Base-by-base conservation (phyloP, 306 rosid species). In the Ormosia semicastrata region DNA sequence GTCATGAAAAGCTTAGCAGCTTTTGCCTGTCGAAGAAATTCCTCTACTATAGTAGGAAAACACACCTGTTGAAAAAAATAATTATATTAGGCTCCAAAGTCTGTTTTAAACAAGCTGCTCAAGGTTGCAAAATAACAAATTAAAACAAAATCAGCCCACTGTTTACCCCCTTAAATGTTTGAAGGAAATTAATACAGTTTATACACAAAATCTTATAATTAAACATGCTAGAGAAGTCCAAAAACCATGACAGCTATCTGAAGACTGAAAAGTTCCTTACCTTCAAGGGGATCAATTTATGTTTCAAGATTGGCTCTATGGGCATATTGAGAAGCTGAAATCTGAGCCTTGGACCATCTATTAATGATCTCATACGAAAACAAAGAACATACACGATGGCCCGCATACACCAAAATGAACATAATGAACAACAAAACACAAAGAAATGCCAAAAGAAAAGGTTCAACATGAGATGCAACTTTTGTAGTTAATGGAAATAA, bases 1-100 rank as follows among this genome's bases (percentile, higher is more conserved):
- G 89, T 53, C 60, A 87, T 88, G 84, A 95, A 92, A 66, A 93
- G 85, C 29, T 62, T 64, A 37, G 97, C 97, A 44, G 93, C 93
- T 78, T 93, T 89, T n/a, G 97, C 92, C 82, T 93, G 97, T 68
- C 83, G 74, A 56, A 94, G 90, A 86, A 93, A 95, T 79, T 93
- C 99, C 66, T 66, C 89, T 11, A 95, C 96, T 7, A 95, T 84
- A 34, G 93, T 87, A 33, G 98, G 99, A 75, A 90, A 86, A 76
- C 99, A 95, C 24, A 91, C 97, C 99, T 93, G 87, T 75, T 57
- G 74, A 17, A 67, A 74, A 65, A 66, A 10, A 30, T 17, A 24
- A 24, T 24, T 46, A 59, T 49, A 56, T 82, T 24, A 87, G 77
- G 49, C 73, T 67, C 30, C 32, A 18, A 33, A 43, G 17, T 47